Evolutionary conservation across 2,329 filamentous ascomycete genomes (phyloP).

Genomic region (Sclerotinia subarctica): DNA sequence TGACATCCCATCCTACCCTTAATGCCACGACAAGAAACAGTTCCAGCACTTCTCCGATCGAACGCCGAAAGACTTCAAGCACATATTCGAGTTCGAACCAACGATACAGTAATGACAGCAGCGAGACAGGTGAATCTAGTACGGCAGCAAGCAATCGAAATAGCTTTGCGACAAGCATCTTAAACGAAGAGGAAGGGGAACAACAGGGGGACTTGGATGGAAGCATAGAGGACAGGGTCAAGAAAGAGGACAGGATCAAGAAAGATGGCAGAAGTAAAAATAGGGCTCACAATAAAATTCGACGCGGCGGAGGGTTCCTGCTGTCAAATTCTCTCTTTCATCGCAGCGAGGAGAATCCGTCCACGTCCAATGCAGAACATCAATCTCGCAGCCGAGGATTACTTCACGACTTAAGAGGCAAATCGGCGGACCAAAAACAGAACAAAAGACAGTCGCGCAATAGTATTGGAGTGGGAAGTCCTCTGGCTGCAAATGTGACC

Average conservation of each 20-base stretch:
- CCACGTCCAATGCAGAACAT: constrained; percentile 16
- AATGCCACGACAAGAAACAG: constrained; percentile 30
- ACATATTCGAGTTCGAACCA: constrained; percentile 27
- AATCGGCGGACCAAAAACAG: constrained; percentile 31
- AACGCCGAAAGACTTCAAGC: constrained; percentile 29
- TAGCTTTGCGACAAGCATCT: constrained; percentile 24
- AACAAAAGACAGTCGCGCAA: constrained; percentile 30
- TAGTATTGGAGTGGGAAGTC: constrained; percentile 33
- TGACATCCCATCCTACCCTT: constrained; percentile 29
- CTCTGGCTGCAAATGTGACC: constrained; percentile 31
- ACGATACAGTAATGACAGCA: constrained; percentile 41
- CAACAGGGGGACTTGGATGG: constrained; percentile 18
- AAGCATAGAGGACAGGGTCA: constrained; percentile 8
- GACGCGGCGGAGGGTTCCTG: constrained; percentile 36
- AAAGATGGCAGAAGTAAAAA: constrained; percentile 31
- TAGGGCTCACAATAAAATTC: constrained; percentile 33
- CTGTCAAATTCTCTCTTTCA: constrained; percentile 28
- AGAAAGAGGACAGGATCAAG: constrained; percentile 22
- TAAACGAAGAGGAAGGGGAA: constrained; percentile 18
- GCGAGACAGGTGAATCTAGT: constrained; percentile 48
- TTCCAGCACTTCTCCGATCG: constrained; percentile 27
- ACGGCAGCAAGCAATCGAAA: constrained; percentile 37
- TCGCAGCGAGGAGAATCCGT: neutral
- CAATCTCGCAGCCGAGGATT: constrained; percentile 26
- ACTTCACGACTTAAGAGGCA: constrained; percentile 33